These are phyloP conservation scores for Eleusine indica DNA, from an alignment of 176 grass and related monocot species.

Conservation along the genomic window DNA sequence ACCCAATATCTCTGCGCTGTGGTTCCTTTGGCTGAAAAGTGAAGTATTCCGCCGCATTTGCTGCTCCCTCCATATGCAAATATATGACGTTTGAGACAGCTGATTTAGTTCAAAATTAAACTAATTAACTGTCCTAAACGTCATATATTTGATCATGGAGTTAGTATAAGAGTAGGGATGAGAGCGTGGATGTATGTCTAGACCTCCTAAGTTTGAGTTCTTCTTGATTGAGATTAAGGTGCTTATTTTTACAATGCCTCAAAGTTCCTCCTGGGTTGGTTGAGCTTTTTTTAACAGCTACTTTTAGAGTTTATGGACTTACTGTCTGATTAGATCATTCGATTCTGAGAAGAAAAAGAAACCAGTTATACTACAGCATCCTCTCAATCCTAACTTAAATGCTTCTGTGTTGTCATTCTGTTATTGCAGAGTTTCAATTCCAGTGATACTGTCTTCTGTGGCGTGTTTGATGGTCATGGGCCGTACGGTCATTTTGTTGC, in stretches of 20 bases:
- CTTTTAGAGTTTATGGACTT: conserved; percentile 1
- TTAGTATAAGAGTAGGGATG: neutral
- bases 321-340: conserved; percentile 23
- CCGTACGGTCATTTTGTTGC: conserved; percentile 97
- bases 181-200: neutral
- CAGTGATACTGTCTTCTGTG: conserved; percentile 73
- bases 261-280: neutral
- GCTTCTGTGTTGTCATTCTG: neutral
- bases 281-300: neutral
- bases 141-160: neutral
- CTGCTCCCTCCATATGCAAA: neutral
- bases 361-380: neutral
- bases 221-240: neutral
- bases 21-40: neutral
- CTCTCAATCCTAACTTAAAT: conserved; percentile 29
- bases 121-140: neutral
- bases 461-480: conserved; percentile 94
- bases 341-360: neutral
- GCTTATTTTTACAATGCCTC: neutral
- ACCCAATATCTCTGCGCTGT: neutral
- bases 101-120: neutral
- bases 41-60: neutral
- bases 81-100: neutral
- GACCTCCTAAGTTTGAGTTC: neutral
- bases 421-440: conserved; percentile 74